Evolutionary conservation across 2,329 filamentous ascomycete genomes (phyloP).

Genomic region (Xylariaceae sp.): DNA sequence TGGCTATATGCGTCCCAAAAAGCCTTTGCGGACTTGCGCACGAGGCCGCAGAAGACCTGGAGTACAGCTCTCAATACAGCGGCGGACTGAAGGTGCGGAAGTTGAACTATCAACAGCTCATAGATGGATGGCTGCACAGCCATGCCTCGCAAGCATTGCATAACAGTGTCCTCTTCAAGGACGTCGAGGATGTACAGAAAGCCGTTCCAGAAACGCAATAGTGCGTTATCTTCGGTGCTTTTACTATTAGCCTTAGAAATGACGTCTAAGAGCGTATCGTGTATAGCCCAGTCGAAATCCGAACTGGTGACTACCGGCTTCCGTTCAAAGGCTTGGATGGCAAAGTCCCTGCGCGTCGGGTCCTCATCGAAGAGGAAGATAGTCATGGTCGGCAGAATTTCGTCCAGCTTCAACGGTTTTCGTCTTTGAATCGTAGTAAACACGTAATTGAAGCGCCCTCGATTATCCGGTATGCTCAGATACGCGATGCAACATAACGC

Average conservation of each 20-base stretch:
- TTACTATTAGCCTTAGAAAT: conserved; percentile 58
- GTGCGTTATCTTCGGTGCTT: conserved; percentile 38
- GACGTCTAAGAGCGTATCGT: conserved; percentile 64
- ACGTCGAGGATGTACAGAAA: conserved; percentile 69
- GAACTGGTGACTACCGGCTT: conserved; percentile 59
- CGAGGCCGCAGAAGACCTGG: conserved; percentile 63
- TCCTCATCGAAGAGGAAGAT: conserved; percentile 78
- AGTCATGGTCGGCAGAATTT: conserved; percentile 73
- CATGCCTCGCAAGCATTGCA: conserved; percentile 72
- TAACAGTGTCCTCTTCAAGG: conserved; percentile 69
- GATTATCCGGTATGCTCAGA: conserved; percentile 53
- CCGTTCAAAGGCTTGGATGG: conserved; percentile 62
- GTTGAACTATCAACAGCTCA: conserved; percentile 54
- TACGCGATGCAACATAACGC: conserved; percentile 80
- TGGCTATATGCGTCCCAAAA: conserved; percentile 88
- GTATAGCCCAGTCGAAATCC: conserved; percentile 86
- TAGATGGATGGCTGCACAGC: conserved; percentile 73
- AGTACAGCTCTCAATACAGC: conserved; percentile 65
- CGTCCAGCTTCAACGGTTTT: conserved; percentile 72
- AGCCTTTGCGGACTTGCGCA: conserved; percentile 70
- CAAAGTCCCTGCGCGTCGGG: conserved; percentile 61
- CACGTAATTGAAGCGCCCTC: conserved; percentile 69
- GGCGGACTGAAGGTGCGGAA: conserved; percentile 46
- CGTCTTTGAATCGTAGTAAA: conserved; percentile 77
- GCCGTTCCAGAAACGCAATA: conserved; percentile 76